Evolutionary conservation across 2,329 filamentous ascomycete species (phyloP), one percentile per base, ranked within the genome.

Genomic region (Lachnellula suecica): DNA sequence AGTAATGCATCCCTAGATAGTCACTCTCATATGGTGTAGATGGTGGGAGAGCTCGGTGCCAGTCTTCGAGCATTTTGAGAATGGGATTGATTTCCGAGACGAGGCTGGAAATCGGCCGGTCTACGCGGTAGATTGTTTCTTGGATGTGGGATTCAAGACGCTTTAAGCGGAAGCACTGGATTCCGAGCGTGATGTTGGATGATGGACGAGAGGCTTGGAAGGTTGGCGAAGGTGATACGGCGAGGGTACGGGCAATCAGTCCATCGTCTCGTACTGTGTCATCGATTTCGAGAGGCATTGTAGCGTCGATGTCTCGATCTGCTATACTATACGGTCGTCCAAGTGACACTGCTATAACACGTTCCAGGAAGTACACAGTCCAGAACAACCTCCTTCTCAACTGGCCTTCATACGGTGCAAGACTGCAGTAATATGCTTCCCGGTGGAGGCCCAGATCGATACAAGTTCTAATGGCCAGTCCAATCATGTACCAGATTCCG

Each of bases 401-500:
- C 47, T 79, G 74, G 3, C 71, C 67, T 20, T 71, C 70, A 42
- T 72, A 73, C 20, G 68, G 68, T 42, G 74, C 66, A 25, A 74
- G 58, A 45, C 68, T 68, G 24, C 61, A 63, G 53, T 77, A 74
- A 51, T 75, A 72, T 37, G 73, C 72, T 50, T 72, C 75, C 42
- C 74, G 69, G 53, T 80, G 77, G 24, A 79, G 67, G 4, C 77
- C 77, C 3, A 80, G 67, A 51, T 79, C 77, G 44, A 79, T 77
- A 48, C 74, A 75, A 7, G 74, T 79, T 37, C 76, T 72, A 74
- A 79, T 79, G 2, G 77, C 76, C 17, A 79, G 68, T 11, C 77
- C 77, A 38, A 79, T 75, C 71, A 79, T 76, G 59, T 79, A 79
- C 77, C 76, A 80, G 44, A 79, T 70, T 8, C 75, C 77, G 52